Evolutionary conservation across 176 grass and related monocot genomes (phyloP).

Genomic region (Dendrocalamus sinicus): DNA sequence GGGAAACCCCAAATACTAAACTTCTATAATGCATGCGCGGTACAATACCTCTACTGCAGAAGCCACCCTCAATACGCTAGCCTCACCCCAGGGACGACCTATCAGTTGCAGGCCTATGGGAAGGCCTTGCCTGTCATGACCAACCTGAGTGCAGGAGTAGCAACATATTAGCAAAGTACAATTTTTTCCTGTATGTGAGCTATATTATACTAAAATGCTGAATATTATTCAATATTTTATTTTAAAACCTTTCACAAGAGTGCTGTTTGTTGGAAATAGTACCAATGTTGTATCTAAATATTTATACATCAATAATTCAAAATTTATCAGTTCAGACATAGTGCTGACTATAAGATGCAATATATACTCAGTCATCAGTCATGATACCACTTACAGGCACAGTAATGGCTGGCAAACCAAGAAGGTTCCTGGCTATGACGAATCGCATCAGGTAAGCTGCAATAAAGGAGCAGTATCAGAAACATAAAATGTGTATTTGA

Average conservation of each 20-base stretch:
- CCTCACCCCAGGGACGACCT: slow-evolving; percentile 94
- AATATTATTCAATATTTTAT: background rate
- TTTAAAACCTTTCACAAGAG: background rate
- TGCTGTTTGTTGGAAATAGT: slow-evolving; percentile 27
- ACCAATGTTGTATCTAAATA: background rate
- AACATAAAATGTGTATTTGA: background rate
- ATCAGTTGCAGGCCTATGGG: slow-evolving; percentile 98
- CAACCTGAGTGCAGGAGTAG: slow-evolving; percentile 67
- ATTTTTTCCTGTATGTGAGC: slow-evolving; percentile 5
- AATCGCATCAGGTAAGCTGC: slow-evolving; percentile 89
- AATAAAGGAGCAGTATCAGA: slow-evolving; percentile 13
- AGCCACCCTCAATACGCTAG: slow-evolving; percentile 89
- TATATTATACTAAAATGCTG: background rate
- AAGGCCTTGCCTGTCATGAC: slow-evolving; percentile 88
- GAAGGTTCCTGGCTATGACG: slow-evolving; percentile 81
- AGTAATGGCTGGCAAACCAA: slow-evolving; percentile 92
- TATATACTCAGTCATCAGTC: slow-evolving; percentile 8
- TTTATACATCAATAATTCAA: slow-evolving; percentile 1
- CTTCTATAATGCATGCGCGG: background rate
- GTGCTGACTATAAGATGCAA: background rate
- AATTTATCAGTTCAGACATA: background rate
- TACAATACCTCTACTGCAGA: slow-evolving; percentile 80
- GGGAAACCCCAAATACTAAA: background rate
- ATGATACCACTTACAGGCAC: slow-evolving; percentile 73
- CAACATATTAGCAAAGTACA: background rate